Conservation (phyloP, 257 asterid species). For the Prunella vulgaris region DNA sequence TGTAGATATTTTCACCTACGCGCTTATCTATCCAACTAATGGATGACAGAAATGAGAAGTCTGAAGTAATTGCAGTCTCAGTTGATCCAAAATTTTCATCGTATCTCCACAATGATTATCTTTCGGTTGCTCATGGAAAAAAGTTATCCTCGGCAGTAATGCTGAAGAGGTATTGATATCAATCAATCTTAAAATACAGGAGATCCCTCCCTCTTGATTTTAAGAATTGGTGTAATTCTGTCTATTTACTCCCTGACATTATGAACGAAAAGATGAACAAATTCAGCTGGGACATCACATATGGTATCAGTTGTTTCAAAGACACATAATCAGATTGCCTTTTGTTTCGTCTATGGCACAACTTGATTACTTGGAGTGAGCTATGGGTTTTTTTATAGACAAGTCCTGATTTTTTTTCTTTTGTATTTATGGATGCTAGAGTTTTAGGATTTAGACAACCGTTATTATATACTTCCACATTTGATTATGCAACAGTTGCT, state of each 20-base stretch:
- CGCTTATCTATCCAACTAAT: conserved; percentile 74
- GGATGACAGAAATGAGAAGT: conserved; percentile 80
- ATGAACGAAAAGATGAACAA: conserved; percentile 17
- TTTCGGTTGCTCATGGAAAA: conserved; percentile 53
- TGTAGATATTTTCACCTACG: conserved; percentile 65
- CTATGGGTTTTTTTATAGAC: not conserved
- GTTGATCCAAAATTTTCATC: conserved; percentile 77
- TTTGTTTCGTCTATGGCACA: conserved; percentile 14
- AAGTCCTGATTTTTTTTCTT: not conserved
- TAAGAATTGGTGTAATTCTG: conserved; percentile 8
- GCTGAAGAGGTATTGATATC: conserved; percentile 69
- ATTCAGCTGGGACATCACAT: conserved; percentile 15
- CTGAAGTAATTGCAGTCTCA: conserved; percentile 83
- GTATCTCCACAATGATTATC: conserved; percentile 74
- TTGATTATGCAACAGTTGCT: not conserved
- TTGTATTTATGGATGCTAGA: conserved; percentile 1
- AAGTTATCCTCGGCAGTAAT: conserved; percentile 68
- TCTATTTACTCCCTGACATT: conserved; percentile 13
- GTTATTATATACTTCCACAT: not conserved
- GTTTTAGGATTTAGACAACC: conserved; percentile 4
- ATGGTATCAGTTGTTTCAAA: conserved; percentile 9
- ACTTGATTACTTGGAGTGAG: conserved; percentile 11
- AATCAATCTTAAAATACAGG: conserved; percentile 20
- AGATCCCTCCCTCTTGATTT: conserved; percentile 8
- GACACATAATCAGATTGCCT: conserved; percentile 12